Evolutionary conservation across 2,329 filamentous ascomycete genomes (phyloP).

Genomic region (Sarocladium kiliense): DNA sequence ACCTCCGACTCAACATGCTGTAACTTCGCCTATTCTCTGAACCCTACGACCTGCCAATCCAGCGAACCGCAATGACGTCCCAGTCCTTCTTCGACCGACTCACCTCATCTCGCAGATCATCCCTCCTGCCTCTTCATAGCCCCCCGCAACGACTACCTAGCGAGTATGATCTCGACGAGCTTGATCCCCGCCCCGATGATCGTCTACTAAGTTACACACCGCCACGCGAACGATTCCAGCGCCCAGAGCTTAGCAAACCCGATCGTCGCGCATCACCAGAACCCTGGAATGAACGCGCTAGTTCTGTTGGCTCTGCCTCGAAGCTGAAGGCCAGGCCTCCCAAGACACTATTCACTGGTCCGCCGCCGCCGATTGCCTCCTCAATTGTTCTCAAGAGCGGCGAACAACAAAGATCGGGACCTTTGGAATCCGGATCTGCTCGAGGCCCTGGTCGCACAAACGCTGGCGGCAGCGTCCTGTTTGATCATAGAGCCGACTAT

Average conservation of each 20-base stretch:
- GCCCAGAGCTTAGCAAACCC: not conserved
- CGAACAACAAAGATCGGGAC: not conserved
- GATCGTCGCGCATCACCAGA: not conserved
- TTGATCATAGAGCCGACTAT: slow-evolving; percentile 26
- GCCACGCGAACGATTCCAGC: slow-evolving; percentile 16
- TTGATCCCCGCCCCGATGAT: slow-evolving; percentile 30
- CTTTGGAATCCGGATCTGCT: slow-evolving; percentile 5
- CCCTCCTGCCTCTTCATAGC: slow-evolving; percentile 22
- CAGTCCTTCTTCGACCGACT: slow-evolving; percentile 22
- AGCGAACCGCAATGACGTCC: slow-evolving; percentile 19
- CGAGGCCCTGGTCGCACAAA: slow-evolving; percentile 14
- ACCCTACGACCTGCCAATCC: not conserved
- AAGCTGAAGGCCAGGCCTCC: slow-evolving; percentile 24
- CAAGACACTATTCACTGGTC: slow-evolving; percentile 37
- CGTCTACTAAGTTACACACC: slow-evolving; percentile 13
- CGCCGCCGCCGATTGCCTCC: slow-evolving; percentile 45
- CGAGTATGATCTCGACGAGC: slow-evolving; percentile 33
- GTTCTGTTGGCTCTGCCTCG: slow-evolving; percentile 25
- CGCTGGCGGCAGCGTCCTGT: slow-evolving; percentile 28
- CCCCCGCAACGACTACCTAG: slow-evolving; percentile 19
- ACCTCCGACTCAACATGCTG: not conserved
- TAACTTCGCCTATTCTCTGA: not conserved
- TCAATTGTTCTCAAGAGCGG: slow-evolving; percentile 31
- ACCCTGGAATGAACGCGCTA: slow-evolving; percentile 14
- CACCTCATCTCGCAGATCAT: slow-evolving; percentile 12